A percentile compares a stretch with the other conserved stretches of the same genome.
Evolutionary conservation across 768 basidiomycete species (phyloP).

Genomic region (Leucosporidium scottii): DNA sequence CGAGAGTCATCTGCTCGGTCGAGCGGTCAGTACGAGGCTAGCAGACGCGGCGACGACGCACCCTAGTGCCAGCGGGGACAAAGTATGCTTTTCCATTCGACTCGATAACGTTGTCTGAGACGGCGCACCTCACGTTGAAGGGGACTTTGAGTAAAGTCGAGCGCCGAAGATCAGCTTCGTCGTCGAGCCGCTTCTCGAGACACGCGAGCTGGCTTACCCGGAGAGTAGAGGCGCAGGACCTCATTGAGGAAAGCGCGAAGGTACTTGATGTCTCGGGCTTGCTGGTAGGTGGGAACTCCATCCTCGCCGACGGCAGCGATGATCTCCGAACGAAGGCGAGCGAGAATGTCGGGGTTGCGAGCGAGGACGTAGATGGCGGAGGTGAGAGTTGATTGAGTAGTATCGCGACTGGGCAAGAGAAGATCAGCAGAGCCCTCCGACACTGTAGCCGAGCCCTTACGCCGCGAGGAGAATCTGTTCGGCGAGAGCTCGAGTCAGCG

Average conservation of each 20-base stretch:
- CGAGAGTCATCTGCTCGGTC: constrained; percentile 46
- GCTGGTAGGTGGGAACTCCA: constrained; percentile 37
- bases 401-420: background rate
- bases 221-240: constrained; percentile 45
- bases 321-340: constrained; percentile 42
- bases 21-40: background rate
- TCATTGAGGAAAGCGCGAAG: constrained; percentile 39
- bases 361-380: constrained; percentile 43
- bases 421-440: background rate
- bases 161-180: too few species aligned
- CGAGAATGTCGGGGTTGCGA: constrained; percentile 40
- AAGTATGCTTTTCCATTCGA: background rate
- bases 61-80: background rate
- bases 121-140: background rate
- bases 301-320: constrained; percentile 39
- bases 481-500: background rate
- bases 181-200: too few species aligned
- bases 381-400: constrained; percentile 42
- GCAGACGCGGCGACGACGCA: background rate
- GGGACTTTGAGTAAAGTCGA: too few species aligned
- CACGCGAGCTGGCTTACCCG: too few species aligned
- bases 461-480: constrained; percentile 1
- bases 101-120: background rate
- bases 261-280: constrained; percentile 15
- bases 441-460: background rate